Percentiles rank a stretch among this genome's conserved stretches.
These are phyloP conservation scores for Tetrahymena thermophila DNA, from an alignment of 73 alveolate genomes.

Conservation along the genomic window DNA sequence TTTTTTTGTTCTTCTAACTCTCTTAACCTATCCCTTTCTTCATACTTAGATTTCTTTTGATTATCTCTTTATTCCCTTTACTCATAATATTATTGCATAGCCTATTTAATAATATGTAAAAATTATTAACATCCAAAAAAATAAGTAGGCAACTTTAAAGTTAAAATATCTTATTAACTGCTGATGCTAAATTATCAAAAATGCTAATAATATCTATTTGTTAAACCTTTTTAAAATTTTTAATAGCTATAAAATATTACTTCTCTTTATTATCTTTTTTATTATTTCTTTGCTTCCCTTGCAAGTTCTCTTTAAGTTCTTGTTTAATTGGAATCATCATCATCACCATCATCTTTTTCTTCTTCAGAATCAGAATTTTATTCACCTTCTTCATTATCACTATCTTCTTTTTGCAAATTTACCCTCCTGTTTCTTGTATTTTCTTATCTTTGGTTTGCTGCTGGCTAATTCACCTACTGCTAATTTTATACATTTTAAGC, in stretches of 20 bases:
- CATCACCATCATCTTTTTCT: slow-evolving; percentile 18
- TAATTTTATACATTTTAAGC: neutral
- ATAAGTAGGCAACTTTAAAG: no score
- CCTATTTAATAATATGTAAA: neutral
- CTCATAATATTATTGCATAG: slow-evolving; percentile 34
- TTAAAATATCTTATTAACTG: no score
- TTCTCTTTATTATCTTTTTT: slow-evolving; percentile 31
- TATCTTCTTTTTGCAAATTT: neutral
- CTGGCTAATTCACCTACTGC: neutral
- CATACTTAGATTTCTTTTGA: slow-evolving; percentile 43
- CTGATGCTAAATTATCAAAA: no score
- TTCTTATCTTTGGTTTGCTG: neutral
- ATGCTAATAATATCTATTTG: neutral
- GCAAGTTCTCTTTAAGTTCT: slow-evolving; percentile 54
- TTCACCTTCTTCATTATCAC: slow-evolving; percentile 8
- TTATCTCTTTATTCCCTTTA: slow-evolving; percentile 31
- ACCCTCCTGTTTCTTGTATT: slow-evolving; percentile 5
- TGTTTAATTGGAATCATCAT: neutral
- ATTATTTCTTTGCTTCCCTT: slow-evolving; percentile 53
- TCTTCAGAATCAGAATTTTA: slow-evolving; percentile 19
- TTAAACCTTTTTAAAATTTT: neutral
- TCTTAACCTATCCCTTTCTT: slow-evolving; percentile 34
- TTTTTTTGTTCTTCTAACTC: slow-evolving; percentile 50
- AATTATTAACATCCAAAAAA: neutral
- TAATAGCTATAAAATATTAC: neutral